phyloP scores from a whole-genome alignment of 495 filamentous ascomycete species.

The Baudoinia panamericana region DNA sequence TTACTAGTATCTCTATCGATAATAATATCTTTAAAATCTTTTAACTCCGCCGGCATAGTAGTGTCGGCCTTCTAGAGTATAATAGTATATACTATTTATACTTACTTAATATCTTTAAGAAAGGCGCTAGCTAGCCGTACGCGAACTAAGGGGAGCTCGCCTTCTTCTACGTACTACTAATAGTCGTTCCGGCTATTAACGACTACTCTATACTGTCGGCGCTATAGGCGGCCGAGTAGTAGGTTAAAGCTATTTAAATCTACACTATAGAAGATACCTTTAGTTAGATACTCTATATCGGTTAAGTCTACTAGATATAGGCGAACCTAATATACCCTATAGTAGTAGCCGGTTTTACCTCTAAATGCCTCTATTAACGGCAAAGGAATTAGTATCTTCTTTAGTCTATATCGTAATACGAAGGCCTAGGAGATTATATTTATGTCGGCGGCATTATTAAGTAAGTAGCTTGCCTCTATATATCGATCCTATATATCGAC shows the following conservation, averaged over 20 bases:
- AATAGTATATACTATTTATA: not conserved
- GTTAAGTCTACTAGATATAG: not conserved
- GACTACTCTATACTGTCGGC: too few relatives aligned
- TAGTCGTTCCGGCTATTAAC: too few relatives aligned
- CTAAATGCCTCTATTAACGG: not conserved
- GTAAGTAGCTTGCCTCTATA: too few relatives aligned
- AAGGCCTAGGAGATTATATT: too few relatives aligned
- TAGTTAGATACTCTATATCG: not conserved
- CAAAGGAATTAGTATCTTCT: too few relatives aligned
- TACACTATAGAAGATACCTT: not conserved
- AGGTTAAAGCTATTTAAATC: not conserved
- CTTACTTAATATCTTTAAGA: not conserved
- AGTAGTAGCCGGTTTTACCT: slow-evolving; percentile 6
- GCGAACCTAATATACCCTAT: slow-evolving; percentile 5
- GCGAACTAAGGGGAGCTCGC: too few relatives aligned
- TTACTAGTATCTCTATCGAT: too few relatives aligned
- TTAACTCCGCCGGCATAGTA: not conserved
- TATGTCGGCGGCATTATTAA: too few relatives aligned
- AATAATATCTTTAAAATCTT: not conserved
- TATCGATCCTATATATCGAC: too few relatives aligned
- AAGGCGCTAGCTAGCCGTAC: not conserved
- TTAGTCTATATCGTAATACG: too few relatives aligned
- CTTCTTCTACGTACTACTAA: not conserved
- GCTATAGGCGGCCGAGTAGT: too few relatives aligned
- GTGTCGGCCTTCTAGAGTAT: not conserved